phyloP scores from a whole-genome alignment of 768 basidiomycete genomes.

The Phlebiopsis gigantea region DNA sequence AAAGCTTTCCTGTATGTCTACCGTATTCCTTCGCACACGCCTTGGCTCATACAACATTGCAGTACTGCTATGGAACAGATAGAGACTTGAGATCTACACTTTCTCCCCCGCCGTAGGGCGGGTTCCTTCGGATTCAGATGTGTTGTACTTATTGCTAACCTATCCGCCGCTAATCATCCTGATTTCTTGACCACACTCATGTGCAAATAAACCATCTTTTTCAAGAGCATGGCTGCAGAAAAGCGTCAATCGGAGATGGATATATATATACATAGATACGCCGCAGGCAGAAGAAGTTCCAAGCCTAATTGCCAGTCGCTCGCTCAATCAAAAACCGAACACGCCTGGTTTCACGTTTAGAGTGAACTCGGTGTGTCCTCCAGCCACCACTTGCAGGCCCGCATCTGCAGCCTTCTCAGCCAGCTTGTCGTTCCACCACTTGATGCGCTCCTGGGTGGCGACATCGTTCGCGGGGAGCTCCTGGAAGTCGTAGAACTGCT shows the following conservation, averaged over 20 bases:
- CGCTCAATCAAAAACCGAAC: background rate
- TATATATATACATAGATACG: no score
- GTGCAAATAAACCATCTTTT: no score
- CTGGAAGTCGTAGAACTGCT: constrained; percentile 11
- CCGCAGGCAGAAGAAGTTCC: no score
- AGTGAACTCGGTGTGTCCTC: background rate
- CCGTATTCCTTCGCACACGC: background rate
- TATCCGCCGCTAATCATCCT: background rate
- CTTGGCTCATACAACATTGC: background rate
- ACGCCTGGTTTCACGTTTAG: background rate
- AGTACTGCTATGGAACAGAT: constrained; percentile 39
- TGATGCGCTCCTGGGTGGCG: constrained; percentile 10
- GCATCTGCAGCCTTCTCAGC: constrained; percentile 8
- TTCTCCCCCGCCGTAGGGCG: background rate
- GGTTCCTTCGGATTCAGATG: no score
- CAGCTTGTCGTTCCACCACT: constrained; percentile 21
- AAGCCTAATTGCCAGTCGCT: no score
- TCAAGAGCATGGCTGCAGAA: no score
- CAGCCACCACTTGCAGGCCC: background rate
- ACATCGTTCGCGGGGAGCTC: constrained; percentile 14
- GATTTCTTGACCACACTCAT: background rate
- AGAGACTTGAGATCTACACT: constrained; percentile 28
- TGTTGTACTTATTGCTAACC: background rate
- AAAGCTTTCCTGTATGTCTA: constrained; percentile 56
- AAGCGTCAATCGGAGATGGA: no score